Evolutionary conservation across 1,139 yeast genomes (phyloP).

Genomic region (Suhomyces chickasaworum): DNA sequence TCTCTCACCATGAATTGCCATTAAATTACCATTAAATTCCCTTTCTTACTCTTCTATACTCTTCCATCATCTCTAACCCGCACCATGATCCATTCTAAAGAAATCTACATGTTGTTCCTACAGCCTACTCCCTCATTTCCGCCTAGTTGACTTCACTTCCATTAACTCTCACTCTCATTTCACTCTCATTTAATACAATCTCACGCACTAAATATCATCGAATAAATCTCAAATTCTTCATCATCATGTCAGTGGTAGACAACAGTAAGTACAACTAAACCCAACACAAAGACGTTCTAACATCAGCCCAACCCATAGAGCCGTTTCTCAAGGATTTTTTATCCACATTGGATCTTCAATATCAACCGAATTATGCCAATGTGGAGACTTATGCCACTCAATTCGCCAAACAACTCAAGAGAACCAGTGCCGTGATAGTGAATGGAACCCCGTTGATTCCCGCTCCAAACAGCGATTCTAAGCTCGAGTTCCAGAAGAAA

Average conservation of each 20-base stretch:
- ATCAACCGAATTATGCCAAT: slow-evolving; percentile 30
- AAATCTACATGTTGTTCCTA: too few species aligned
- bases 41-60: too few species aligned
- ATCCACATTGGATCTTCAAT: slow-evolving; percentile 41
- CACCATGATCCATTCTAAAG: too few species aligned
- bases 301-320: slow-evolving; percentile 46
- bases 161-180: background rate
- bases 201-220: background rate
- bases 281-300: slow-evolving; percentile 3
- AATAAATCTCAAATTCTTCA: slow-evolving; percentile 1
- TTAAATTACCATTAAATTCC: background rate
- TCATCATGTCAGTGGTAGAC: slow-evolving; percentile 17
- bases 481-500: slow-evolving; percentile 60
- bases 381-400: slow-evolving; percentile 56
- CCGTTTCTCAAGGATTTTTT: slow-evolving; percentile 45
- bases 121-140: too few species aligned
- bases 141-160: too few species aligned
- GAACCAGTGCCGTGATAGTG: slow-evolving; percentile 53
- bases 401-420: slow-evolving; percentile 50
- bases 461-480: slow-evolving; percentile 41
- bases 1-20: too few species aligned
- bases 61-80: too few species aligned
- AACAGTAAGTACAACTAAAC: slow-evolving; percentile 27
- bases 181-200: too few species aligned
- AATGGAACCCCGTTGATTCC: slow-evolving; percentile 65